These are phyloP conservation scores for Hymenoscyphus fraxineus DNA, from an alignment of 2,329 filamentous ascomycete genomes.

Conservation along the genomic window DNA sequence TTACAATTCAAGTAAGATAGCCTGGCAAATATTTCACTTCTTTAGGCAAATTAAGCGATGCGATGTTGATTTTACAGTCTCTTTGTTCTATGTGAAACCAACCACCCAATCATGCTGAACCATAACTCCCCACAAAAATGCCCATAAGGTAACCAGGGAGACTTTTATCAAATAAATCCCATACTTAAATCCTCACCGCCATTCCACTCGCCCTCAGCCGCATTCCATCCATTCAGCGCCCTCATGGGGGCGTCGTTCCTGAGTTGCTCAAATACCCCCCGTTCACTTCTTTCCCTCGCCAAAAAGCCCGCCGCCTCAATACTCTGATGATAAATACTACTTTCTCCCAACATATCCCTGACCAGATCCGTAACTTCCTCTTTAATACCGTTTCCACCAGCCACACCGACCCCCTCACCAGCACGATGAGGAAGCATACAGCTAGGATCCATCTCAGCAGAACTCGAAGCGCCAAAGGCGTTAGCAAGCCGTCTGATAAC, in stretches of 20 bases:
- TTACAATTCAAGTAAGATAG: no score
- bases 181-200: slow-evolving; percentile 1
- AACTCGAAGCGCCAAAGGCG: not conserved
- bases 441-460: not conserved
- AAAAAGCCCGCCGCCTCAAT: not conserved
- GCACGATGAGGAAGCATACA: not conserved
- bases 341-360: slow-evolving; percentile 2
- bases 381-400: not conserved
- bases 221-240: not conserved
- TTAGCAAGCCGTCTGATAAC: not conserved
- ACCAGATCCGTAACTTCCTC: not conserved
- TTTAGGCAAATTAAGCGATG: no score
- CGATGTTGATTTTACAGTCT: not conserved
- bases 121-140: not conserved
- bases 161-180: not conserved
- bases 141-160: not conserved
- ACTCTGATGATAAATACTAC: not conserved
- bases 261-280: not conserved
- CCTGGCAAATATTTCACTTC: no score
- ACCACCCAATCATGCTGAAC: not conserved
- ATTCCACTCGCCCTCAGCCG: slow-evolving; percentile 1
- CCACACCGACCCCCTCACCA: not conserved
- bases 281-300: not conserved
- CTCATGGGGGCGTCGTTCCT: not conserved
- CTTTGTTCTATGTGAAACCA: not conserved